These are phyloP conservation scores for Sugiyamaella sp. DNA, from an alignment of 1,139 yeast species.

Conservation along the genomic window DNA sequence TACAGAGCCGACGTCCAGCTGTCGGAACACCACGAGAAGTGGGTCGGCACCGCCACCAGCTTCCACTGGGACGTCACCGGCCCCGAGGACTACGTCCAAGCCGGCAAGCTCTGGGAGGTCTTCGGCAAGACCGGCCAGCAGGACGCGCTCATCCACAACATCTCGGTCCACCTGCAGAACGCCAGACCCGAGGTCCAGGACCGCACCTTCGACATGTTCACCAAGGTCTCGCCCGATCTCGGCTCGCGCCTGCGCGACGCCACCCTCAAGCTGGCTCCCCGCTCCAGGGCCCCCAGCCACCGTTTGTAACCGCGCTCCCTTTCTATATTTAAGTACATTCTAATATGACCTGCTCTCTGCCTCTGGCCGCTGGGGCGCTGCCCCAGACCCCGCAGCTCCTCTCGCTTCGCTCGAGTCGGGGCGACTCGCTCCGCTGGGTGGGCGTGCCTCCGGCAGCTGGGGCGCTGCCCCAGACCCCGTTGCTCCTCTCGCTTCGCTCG, in stretches of 20 bases:
- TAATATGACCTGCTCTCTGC: background rate
- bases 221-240: constrained; percentile 69
- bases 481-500: background rate
- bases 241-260: constrained; percentile 66
- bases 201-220: constrained; percentile 74
- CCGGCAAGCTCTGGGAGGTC: constrained; percentile 68
- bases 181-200: constrained; percentile 82
- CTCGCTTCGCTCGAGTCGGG: background rate
- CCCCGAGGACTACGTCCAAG: constrained; percentile 67
- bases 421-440: background rate
- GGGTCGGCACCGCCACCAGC: constrained; percentile 86
- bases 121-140: constrained; percentile 70
- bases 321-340: background rate
- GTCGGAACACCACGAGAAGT: constrained; percentile 75
- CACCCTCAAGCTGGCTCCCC: constrained; percentile 56
- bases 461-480: background rate
- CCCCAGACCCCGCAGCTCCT: background rate
- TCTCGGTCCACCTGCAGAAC: constrained; percentile 70
- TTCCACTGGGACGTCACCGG: constrained; percentile 83
- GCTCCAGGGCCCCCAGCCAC: constrained; percentile 12
- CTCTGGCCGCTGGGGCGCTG: constrained; percentile 13
- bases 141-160: constrained; percentile 78
- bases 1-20: constrained; percentile 44
- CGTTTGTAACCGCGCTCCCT: constrained; percentile 17
- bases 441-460: constrained; percentile 19